These are phyloP conservation scores for Coccomyxa sp. DNA, from an alignment of 139 green algal genomes.

Conservation along the genomic window DNA sequence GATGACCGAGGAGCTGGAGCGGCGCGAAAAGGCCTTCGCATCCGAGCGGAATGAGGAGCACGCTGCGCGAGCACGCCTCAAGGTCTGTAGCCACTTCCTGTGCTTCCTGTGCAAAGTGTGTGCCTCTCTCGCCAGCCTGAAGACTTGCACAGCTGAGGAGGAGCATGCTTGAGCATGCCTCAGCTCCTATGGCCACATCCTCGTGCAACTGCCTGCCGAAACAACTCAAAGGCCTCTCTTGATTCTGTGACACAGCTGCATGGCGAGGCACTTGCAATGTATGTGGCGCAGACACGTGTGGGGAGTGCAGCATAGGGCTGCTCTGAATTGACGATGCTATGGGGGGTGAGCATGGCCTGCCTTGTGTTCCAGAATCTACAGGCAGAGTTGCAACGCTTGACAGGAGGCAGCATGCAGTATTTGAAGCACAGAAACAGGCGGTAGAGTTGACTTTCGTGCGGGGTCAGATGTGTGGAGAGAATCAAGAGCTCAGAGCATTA, in stretches of 20 bases:
- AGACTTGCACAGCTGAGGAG: too few relatives aligned
- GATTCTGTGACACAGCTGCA: not conserved
- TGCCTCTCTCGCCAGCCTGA: too few relatives aligned
- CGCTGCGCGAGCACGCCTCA: constrained; percentile 9
- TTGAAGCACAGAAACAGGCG: not conserved
- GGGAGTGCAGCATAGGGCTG: too few relatives aligned
- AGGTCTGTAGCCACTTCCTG: constrained; percentile 22
- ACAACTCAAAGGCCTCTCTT: not conserved
- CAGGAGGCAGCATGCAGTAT: not conserved
- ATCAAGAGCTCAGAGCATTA: not conserved
- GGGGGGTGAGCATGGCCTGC: too few relatives aligned
- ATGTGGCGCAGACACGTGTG: too few relatives aligned
- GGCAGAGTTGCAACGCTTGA: too few relatives aligned
- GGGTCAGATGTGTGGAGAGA: not conserved
- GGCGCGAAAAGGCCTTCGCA: constrained; percentile 41
- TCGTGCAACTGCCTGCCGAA: not conserved
- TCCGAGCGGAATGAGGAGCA: constrained; percentile 42
- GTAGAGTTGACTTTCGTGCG: not conserved
- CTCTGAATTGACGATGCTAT: too few relatives aligned
- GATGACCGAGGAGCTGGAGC: constrained; percentile 72
- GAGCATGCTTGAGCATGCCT: not conserved
- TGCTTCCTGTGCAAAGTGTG: too few relatives aligned
- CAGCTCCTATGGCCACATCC: not conserved
- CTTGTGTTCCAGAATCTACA: too few relatives aligned
- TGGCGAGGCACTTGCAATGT: too few relatives aligned